These are phyloP conservation scores for Russula emetica DNA, from an alignment of 768 basidiomycete species.

Conservation along the genomic window DNA sequence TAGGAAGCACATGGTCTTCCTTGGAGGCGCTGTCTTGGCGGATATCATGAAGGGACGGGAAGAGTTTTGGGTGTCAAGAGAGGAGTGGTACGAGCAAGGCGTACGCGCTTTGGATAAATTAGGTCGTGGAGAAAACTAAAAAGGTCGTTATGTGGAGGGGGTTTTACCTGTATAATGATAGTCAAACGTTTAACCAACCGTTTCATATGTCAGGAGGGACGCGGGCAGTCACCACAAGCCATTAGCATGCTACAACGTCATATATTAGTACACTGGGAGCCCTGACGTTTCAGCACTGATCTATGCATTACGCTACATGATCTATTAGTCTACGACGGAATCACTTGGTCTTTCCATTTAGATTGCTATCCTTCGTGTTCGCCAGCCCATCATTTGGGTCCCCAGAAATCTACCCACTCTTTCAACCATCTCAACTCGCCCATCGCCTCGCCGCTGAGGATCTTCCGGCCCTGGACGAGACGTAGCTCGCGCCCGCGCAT, in stretches of 20 bases:
- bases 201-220: background rate
- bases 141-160: background rate
- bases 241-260: background rate
- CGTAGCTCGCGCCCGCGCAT: constrained; percentile 86
- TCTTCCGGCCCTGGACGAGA: constrained; percentile 70
- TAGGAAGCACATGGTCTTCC: constrained; percentile 99
- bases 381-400: background rate
- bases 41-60: constrained; percentile 96
- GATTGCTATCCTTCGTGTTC: background rate
- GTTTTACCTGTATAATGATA: constrained; percentile 19
- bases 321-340: background rate
- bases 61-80: constrained; percentile 93
- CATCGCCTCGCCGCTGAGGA: constrained; percentile 40
- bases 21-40: constrained; percentile 96
- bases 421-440: constrained; percentile 6
- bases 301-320: background rate
- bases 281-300: background rate
- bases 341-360: background rate
- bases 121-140: constrained; percentile 52
- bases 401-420: constrained; percentile 22
- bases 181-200: background rate
- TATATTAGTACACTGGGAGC: background rate
- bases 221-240: background rate
- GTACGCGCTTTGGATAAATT: constrained; percentile 79
- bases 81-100: constrained; percentile 95